Base-by-base conservation (phyloP, 768 basidiomycete species). In the Hygrocybe coccinea region DNA sequence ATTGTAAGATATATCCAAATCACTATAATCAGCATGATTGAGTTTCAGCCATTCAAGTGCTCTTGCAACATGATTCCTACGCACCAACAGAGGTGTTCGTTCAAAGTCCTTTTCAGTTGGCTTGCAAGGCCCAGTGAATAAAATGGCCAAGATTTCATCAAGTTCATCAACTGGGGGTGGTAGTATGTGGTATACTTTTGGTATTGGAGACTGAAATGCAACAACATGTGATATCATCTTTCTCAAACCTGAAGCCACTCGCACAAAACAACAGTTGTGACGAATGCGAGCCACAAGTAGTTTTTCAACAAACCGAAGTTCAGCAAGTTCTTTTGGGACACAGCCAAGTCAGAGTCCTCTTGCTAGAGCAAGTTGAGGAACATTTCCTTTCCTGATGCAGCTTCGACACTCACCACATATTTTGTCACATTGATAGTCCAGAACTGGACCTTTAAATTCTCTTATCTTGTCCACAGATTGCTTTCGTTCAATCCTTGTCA, bases 281-380 rank as follows among this genome's bases (percentile, higher is more conserved):
- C 67, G 14, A 53, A 62, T 53, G 19, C 55, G 29, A 12, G 64
- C 57, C 1, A 69, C 52, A 10, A 69, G 43, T 19, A 69, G 19
- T 41, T 65, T 62, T 52, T 74, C 71, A 0, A 56, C 56, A 50
- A 59, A 71, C 1, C 39, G 56, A 2, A 74, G 60, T 5, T 58
- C 45, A 17, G 55, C 22, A 2, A 74, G 54, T 19, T 55, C 64
- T 1, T 22, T 1, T 8, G 68, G 72, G 4, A 71, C 62, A 17
- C 67, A 58, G 6, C 72, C 71, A 8, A 74, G 5, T 69, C 71
- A 73, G 4, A 71, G 52, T 1, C 67, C 67, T 55, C 68, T 72
- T 0, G 65, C 69, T n/a, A 74, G 49, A 2, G 68, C 55, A 52
- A 46, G 25, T 25, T 22, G 10, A 14, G 61, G 61, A 9, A 57